phyloP scores from a whole-genome alignment of 2,329 filamentous ascomycete species.

The Diaporthe ampelina region DNA sequence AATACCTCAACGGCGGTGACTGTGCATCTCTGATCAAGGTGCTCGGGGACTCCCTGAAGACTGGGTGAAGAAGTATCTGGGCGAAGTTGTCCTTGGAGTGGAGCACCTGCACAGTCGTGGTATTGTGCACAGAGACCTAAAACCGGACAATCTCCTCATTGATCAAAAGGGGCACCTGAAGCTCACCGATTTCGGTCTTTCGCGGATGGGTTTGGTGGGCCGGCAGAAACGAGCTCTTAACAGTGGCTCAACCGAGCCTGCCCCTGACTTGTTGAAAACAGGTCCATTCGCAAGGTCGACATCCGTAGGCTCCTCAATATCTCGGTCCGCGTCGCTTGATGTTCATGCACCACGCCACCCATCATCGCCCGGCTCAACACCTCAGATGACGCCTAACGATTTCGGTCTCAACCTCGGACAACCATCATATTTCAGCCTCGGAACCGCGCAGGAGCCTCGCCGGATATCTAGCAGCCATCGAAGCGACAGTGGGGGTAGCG shows the following conservation, averaged over 20 bases:
- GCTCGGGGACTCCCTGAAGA: constrained; percentile 93
- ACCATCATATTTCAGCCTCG: constrained; percentile 92
- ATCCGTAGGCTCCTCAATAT: constrained; percentile 83
- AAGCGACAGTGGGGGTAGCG: constrained; percentile 93
- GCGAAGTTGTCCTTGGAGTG: constrained; percentile 95
- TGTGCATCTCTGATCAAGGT: constrained; percentile 97
- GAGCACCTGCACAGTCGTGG: constrained; percentile 94
- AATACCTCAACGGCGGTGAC: constrained; percentile 97
- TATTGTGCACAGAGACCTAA: constrained; percentile 96
- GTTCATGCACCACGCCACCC: constrained; percentile 75
- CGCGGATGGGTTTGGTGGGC: constrained; percentile 95
- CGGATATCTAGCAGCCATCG: constrained; percentile 85
- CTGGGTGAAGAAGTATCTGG: constrained; percentile 98
- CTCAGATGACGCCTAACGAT: constrained; percentile 86
- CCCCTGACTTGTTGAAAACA: constrained; percentile 91
- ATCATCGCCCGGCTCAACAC: constrained; percentile 90
- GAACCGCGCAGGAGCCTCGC: constrained; percentile 70
- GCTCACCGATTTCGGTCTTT: constrained; percentile 96
- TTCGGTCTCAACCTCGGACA: constrained; percentile 76
- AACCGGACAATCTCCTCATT: constrained; percentile 97
- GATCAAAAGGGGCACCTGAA: constrained; percentile 97
- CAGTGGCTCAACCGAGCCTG: constrained; percentile 81
- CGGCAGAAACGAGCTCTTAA: constrained; percentile 95
- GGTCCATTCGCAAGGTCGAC: constrained; percentile 89
- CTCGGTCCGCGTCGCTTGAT: constrained; percentile 91